Evolutionary conservation across 768 basidiomycete genomes (phyloP).

Genomic region (Russula vinacea): DNA sequence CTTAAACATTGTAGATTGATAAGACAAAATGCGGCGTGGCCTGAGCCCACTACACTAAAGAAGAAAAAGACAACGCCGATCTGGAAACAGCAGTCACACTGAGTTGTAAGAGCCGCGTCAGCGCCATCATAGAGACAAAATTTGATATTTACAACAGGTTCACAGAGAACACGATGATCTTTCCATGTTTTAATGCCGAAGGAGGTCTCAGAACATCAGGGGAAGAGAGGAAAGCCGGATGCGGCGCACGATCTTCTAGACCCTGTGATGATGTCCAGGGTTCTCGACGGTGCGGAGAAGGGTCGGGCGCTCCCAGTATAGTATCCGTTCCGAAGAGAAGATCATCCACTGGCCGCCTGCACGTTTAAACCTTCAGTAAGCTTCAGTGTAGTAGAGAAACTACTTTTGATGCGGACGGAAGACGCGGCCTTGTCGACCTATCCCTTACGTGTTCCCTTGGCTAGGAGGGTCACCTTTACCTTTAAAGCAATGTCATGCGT

Average conservation of each 20-base stretch:
- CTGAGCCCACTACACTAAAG: too few species aligned
- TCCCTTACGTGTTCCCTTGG: background rate
- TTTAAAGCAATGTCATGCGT: background rate
- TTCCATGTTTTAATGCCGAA: background rate
- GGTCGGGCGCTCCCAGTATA: background rate
- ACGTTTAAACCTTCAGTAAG: background rate
- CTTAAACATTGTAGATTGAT: background rate
- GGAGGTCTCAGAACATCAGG: too few species aligned
- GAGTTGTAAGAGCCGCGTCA: too few species aligned
- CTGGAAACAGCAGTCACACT: background rate
- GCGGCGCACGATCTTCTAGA: background rate
- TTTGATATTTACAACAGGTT: background rate
- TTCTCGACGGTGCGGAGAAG: background rate
- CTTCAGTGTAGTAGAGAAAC: too few species aligned
- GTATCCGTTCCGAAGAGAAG: background rate
- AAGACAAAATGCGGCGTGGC: background rate
- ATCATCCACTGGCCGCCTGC: background rate
- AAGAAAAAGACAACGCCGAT: slow-evolving; percentile 1
- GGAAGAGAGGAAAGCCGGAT: background rate
- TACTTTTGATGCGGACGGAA: background rate
- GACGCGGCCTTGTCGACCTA: background rate
- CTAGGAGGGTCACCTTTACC: too few species aligned
- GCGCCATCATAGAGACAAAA: too few species aligned
- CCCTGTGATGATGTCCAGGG: background rate
- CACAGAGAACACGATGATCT: background rate